phyloP scores from a whole-genome alignment of 139 green algal genomes.

The Trebouxia sp. region DNA sequence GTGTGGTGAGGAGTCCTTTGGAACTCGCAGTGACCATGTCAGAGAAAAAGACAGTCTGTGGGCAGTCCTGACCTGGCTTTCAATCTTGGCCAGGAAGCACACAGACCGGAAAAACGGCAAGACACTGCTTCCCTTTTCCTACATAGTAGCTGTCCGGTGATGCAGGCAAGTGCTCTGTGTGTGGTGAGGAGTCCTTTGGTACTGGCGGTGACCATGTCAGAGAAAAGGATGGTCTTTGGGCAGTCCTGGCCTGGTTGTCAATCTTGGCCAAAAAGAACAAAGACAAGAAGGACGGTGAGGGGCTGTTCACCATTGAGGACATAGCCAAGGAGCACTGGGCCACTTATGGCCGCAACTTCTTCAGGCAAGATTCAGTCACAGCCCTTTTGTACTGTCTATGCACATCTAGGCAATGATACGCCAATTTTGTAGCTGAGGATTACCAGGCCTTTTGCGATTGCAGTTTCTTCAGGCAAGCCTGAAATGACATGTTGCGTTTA shows the following conservation, averaged over 20 bases:
- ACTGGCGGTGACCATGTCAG: constrained; percentile 94
- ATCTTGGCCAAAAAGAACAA: constrained; percentile 96
- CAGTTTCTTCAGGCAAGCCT: too few species aligned
- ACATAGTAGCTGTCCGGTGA: not conserved
- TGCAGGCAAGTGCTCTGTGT: constrained; percentile 87
- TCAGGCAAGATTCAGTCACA: constrained; percentile 59
- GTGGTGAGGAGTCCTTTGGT: constrained; percentile 98
- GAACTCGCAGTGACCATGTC: not conserved
- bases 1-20: not conserved
- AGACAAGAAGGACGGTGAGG: constrained; percentile 69
- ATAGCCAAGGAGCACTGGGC: constrained; percentile 95
- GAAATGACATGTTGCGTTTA: too few species aligned
- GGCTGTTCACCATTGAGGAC: constrained; percentile 88
- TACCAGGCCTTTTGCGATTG: too few species aligned
- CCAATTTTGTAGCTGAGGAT: too few species aligned
- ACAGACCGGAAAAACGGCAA: too few species aligned
- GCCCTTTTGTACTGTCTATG: too few species aligned
- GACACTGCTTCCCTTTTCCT: too few species aligned
- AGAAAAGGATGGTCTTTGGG: constrained; percentile 99
- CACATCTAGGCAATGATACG: too few species aligned
- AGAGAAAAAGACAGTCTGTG: not conserved
- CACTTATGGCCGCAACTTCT: constrained; percentile 97
- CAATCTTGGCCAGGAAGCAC: too few species aligned
- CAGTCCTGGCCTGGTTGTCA: constrained; percentile 91
- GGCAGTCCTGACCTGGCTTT: not conserved